Conservation (phyloP, 129 eudicot species). For the Gnaphalium uliginosum region DNA sequence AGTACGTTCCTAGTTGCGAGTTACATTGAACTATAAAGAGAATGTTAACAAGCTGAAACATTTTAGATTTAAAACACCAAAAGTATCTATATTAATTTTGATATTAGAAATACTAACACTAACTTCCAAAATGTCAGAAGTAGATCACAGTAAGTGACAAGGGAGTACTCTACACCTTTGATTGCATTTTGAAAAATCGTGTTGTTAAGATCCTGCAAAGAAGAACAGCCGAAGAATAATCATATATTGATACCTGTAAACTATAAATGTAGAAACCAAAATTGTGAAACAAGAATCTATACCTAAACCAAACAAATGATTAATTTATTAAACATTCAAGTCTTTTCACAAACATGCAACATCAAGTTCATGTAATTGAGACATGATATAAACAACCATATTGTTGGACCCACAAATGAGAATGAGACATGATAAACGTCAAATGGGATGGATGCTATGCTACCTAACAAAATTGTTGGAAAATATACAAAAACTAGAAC, state of each 20-base stretch:
- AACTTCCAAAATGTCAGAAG: slow-evolving; percentile 15
- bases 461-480: background rate
- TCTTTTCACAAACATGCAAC: background rate
- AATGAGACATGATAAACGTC: background rate
- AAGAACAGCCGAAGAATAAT: slow-evolving; percentile 12
- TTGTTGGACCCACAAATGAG: background rate
- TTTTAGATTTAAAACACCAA: slow-evolving; percentile 10
- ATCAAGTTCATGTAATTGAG: background rate
- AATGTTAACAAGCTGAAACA: background rate
- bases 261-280: background rate
- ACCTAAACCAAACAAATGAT: background rate
- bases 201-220: slow-evolving; percentile 80
- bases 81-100: background rate
- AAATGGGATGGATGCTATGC: background rate
- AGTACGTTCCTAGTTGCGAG: slow-evolving; percentile 9
- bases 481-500: background rate
- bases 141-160: background rate
- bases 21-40: background rate
- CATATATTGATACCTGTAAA: background rate
- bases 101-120: background rate
- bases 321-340: background rate
- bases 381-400: background rate
- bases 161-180: slow-evolving; percentile 44
- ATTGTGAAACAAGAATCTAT: background rate
- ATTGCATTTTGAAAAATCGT: slow-evolving; percentile 58